phyloP scores from a whole-genome alignment of 495 filamentous ascomycete species.

The Chaetomidium leptoderma region DNA sequence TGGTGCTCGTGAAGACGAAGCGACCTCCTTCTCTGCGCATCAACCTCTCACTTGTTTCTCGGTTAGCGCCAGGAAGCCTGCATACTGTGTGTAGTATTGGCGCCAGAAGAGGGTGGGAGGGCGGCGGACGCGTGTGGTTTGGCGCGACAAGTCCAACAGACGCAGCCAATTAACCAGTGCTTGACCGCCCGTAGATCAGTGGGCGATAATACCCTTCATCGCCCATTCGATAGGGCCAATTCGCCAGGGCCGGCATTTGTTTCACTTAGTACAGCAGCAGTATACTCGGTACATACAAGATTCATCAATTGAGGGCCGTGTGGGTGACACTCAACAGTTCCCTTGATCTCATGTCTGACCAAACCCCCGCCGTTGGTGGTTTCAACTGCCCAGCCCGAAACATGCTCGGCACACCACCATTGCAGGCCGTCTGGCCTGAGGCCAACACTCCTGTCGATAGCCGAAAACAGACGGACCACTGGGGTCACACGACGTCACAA shows the following conservation, averaged over 20 bases:
- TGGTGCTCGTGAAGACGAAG: background rate
- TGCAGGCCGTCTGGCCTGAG: conserved; percentile 8
- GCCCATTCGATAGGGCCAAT: conserved; percentile 21
- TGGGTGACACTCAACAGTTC: conserved; percentile 14
- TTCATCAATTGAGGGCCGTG: conserved; percentile 9
- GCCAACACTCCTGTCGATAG: background rate
- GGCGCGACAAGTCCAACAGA: conserved; percentile 5
- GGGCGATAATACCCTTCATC: conserved; percentile 8
- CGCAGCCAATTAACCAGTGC: conserved; percentile 4
- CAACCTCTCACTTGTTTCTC: conserved; percentile 9
- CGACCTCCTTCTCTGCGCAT: background rate
- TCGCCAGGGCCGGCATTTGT: conserved; percentile 16
- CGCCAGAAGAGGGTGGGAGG: conserved; percentile 6
- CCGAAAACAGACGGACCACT: background rate
- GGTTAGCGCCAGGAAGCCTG: conserved; percentile 22
- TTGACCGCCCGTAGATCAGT: conserved; percentile 13
- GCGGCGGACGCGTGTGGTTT: conserved; percentile 6
- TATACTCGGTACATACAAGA: too few relatives aligned
- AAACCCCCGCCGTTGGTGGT: conserved; percentile 9
- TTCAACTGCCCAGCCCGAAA: conserved; percentile 20
- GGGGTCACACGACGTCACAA: conserved; percentile 21
- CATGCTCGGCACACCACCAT: conserved; percentile 5
- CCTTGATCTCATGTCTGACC: background rate
- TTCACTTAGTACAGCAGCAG: conserved; percentile 12
- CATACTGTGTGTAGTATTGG: conserved; percentile 6